A percentile compares a stretch with the other conserved stretches of the same genome.
Evolutionary conservation across 805 yeast species (phyloP).

Genomic region (Yueomyces sinensis): DNA sequence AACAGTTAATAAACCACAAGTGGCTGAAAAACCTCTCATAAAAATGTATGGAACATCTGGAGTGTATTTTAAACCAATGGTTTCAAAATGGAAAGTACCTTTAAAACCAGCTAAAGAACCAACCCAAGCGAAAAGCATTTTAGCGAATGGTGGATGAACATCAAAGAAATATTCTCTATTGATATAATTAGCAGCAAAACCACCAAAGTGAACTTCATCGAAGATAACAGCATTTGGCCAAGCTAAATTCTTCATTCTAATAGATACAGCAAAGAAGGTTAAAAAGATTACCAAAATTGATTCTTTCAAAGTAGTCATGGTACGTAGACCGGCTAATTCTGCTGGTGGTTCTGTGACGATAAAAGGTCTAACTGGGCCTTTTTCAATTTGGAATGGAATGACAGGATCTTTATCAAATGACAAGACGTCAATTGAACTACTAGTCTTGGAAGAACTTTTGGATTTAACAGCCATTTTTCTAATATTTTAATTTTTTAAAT

Average conservation of each 20-base stretch:
- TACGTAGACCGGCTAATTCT: conserved; percentile 28
- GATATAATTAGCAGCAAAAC: conserved; percentile 74
- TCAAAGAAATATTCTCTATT: conserved; percentile 53
- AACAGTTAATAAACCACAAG: conserved; percentile 55
- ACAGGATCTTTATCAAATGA: conserved; percentile 14
- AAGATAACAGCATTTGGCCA: conserved; percentile 73
- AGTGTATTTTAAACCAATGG: conserved; percentile 53
- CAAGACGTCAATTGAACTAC: not conserved
- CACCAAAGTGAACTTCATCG: conserved; percentile 90
- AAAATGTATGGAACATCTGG: conserved; percentile 41
- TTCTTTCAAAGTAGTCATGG: conserved; percentile 27
- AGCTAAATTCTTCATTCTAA: conserved; percentile 50
- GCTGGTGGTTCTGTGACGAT: conserved; percentile 38
- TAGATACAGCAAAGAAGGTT: conserved; percentile 34
- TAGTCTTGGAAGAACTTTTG: not conserved
- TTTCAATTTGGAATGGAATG: conserved; percentile 32
- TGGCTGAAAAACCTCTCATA: conserved; percentile 61
- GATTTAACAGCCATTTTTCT: not conserved
- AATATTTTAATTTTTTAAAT: no score
- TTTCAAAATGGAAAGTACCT: conserved; percentile 53
- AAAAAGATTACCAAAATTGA: conserved; percentile 29
- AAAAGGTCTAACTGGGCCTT: conserved; percentile 44
- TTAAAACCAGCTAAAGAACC: conserved; percentile 53
- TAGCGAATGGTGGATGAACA: conserved; percentile 67
- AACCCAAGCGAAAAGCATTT: conserved; percentile 59